These are phyloP conservation scores for Pseudopithomyces maydicus DNA, from an alignment of 2,329 filamentous ascomycete species.

Conservation along the genomic window DNA sequence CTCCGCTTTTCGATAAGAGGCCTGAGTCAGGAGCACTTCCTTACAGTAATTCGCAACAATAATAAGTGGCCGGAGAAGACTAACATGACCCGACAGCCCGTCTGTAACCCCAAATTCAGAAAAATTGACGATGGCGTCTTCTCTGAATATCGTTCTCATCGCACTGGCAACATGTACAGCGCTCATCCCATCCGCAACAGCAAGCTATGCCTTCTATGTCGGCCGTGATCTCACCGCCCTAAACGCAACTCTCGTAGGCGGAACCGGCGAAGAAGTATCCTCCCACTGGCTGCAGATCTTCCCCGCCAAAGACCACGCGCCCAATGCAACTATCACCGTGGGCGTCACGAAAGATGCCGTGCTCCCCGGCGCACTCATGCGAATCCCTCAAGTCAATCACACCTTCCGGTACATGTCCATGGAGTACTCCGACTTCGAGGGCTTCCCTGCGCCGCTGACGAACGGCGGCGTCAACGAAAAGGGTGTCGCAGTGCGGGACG, in stretches of 20 bases:
- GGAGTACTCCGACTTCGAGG: conserved; percentile 48
- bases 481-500: conserved; percentile 49
- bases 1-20: no score
- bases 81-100: no score
- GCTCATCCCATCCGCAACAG: conserved; percentile 20
- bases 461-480: conserved; percentile 53
- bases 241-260: conserved; percentile 51
- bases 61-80: no score
- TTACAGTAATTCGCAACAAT: no score
- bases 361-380: conserved; percentile 41
- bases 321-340: conserved; percentile 51
- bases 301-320: conserved; percentile 46
- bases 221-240: conserved; percentile 52
- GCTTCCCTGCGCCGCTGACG: conserved; percentile 51
- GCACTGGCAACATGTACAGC: neutral
- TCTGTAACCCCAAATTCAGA: no score
- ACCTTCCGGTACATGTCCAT: conserved; percentile 45
- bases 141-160: no score
- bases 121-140: neutral
- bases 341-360: conserved; percentile 49
- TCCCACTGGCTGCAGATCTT: conserved; percentile 56
- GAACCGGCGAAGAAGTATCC: conserved; percentile 55
- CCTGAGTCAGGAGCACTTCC: no score
- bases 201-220: conserved; percentile 57
- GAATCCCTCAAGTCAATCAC: conserved; percentile 40